A percentile compares a stretch with the other conserved stretches of the same genome.
These are phyloP conservation scores for Spinacia oleracea DNA, from an alignment of 179 eudicot species.

Conservation along the genomic window DNA sequence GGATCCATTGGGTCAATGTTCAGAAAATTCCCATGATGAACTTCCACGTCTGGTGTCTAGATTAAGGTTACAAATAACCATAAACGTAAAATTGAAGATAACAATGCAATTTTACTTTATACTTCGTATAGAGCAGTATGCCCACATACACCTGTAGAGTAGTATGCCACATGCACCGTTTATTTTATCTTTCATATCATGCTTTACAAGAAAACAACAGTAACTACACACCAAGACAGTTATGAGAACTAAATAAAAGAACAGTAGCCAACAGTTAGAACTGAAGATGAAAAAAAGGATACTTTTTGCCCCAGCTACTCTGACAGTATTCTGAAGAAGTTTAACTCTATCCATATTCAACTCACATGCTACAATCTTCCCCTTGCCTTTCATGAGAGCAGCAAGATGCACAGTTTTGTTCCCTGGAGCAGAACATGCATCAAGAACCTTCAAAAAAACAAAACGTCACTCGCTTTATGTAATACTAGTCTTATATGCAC, in stretches of 20 bases:
- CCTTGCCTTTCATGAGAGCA: conserved; percentile 84
- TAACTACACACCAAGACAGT: neutral
- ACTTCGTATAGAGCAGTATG: too few species aligned
- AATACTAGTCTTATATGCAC: too few species aligned
- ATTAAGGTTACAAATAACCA: conserved; percentile 49
- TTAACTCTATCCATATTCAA: conserved; percentile 68
- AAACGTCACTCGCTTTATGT: too few species aligned
- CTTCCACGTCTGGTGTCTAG: conserved; percentile 60
- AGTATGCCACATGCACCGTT: conserved; percentile 6
- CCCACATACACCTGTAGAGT: too few species aligned
- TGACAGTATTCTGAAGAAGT: conserved; percentile 60
- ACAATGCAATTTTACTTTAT: neutral
- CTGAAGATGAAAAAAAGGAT: conserved; percentile 51
- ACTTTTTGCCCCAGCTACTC: conserved; percentile 84
- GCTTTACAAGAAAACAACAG: neutral
- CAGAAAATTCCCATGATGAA: conserved; percentile 74
- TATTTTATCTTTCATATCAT: neutral
- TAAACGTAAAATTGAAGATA: conserved; percentile 6
- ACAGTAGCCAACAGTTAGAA: neutral
- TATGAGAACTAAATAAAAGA: neutral
- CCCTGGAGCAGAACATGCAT: conserved; percentile 99
- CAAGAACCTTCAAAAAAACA: conserved; percentile 75
- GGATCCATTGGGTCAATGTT: conserved; percentile 62
- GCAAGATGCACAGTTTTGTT: conserved; percentile 96
- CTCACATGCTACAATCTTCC: conserved; percentile 90